Evolutionary conservation across 805 yeast genomes (phyloP).

Genomic region (Myxozyma monticola): DNA sequence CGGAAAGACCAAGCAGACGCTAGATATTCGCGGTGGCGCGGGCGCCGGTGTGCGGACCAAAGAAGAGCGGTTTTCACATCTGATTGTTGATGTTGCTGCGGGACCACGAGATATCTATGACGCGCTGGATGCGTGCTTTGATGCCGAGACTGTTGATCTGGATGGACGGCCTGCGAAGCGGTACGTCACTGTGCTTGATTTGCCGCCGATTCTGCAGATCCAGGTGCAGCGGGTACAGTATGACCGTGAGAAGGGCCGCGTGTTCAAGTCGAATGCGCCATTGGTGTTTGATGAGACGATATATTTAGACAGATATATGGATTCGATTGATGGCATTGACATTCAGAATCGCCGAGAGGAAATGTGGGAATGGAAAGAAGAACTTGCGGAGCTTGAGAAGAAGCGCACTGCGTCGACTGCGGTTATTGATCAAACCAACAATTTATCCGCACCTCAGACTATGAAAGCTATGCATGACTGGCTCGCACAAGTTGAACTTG

Average conservation of each 20-base stretch:
- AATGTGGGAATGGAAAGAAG: slow-evolving; percentile 60
- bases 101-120: slow-evolving; percentile 88
- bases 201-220: slow-evolving; percentile 83
- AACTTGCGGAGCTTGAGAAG: slow-evolving; percentile 47
- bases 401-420: slow-evolving; percentile 45
- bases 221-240: slow-evolving; percentile 94
- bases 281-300: slow-evolving; percentile 75
- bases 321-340: slow-evolving; percentile 48
- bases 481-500: slow-evolving; percentile 16
- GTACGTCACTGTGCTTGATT: slow-evolving; percentile 63
- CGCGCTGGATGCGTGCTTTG: slow-evolving; percentile 81
- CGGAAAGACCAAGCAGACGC: slow-evolving; percentile 79
- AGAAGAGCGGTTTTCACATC: slow-evolving; percentile 73
- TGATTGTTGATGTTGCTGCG: slow-evolving; percentile 82
- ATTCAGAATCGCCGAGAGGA: slow-evolving; percentile 56
- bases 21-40: slow-evolving; percentile 41
- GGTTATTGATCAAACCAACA: slow-evolving; percentile 7
- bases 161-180: slow-evolving; percentile 73
- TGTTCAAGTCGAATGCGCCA: slow-evolving; percentile 80
- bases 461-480: slow-evolving; percentile 24
- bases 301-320: slow-evolving; percentile 85
- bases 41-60: slow-evolving; percentile 36
- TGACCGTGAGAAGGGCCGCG: slow-evolving; percentile 68
- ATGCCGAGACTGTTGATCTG: slow-evolving; percentile 65
- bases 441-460: slow-evolving; percentile 15